Percentiles rank a stretch among this genome's conserved stretches.
phyloP scores from a whole-genome alignment of 352 stramenopile genomes.

The Pythium chondricola region DNA sequence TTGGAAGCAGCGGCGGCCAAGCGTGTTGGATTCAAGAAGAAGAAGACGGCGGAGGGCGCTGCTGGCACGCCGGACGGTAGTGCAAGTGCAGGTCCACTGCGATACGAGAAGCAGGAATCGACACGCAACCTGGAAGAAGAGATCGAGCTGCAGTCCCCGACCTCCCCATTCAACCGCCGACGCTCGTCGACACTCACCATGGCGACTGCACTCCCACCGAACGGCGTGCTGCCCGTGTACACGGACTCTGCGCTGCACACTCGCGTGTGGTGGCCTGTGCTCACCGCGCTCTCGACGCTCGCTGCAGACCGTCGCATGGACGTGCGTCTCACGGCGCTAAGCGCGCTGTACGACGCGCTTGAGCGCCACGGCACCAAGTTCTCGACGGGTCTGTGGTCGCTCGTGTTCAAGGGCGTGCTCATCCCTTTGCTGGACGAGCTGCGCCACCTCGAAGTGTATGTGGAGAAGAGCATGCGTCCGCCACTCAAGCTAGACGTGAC shows the following conservation, averaged over 20 bases:
- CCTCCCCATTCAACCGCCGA: slow-evolving; percentile 20
- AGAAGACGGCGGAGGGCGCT: slow-evolving; percentile 22
- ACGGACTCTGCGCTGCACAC: slow-evolving; percentile 70
- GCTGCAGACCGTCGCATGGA: slow-evolving; percentile 87
- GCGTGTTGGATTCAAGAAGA: slow-evolving; percentile 54
- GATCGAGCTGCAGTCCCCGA: slow-evolving; percentile 39
- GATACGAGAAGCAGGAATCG: slow-evolving; percentile 67
- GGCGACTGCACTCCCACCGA: background rate
- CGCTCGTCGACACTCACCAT: slow-evolving; percentile 29
- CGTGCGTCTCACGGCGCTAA: slow-evolving; percentile 74
- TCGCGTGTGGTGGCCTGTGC: slow-evolving; percentile 91
- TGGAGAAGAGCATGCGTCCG: slow-evolving; percentile 35
- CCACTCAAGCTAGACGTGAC: slow-evolving; percentile 36
- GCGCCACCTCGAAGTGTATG: slow-evolving; percentile 53
- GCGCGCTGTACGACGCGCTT: slow-evolving; percentile 71
- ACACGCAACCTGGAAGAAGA: slow-evolving; percentile 51
- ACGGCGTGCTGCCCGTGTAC: slow-evolving; percentile 25
- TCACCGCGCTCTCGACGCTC: slow-evolving; percentile 94
- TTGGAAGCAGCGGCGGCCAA: slow-evolving; percentile 30
- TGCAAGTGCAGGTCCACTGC: slow-evolving; percentile 15
- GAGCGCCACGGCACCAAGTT: slow-evolving; percentile 68
- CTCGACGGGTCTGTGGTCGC: slow-evolving; percentile 62
- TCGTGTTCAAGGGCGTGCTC: slow-evolving; percentile 84
- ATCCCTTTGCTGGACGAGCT: slow-evolving; percentile 80
- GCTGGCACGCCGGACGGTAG: background rate